Conservation (phyloP, 2,329 filamentous ascomycete species). For the Chrysoporthe austroafricana region DNA sequence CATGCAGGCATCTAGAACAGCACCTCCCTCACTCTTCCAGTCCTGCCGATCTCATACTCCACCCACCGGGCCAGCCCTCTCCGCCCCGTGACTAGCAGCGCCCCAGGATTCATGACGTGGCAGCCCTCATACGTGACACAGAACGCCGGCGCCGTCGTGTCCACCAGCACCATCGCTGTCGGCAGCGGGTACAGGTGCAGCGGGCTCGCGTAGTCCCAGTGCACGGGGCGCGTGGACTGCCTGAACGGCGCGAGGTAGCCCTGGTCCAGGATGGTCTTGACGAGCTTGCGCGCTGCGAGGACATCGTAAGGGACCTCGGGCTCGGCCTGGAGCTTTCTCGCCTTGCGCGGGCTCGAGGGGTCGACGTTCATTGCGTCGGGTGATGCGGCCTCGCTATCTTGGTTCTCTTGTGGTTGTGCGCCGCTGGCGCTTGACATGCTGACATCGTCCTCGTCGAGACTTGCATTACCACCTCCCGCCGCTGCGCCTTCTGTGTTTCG, state of each 20-base stretch:
- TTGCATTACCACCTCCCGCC: slow-evolving; percentile 34
- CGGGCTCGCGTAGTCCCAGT: slow-evolving; percentile 83
- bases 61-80: slow-evolving; percentile 78
- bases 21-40: slow-evolving; percentile 67
- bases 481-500: slow-evolving; percentile 38
- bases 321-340: slow-evolving; percentile 19
- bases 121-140: slow-evolving; percentile 93
- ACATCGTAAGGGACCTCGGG: slow-evolving; percentile 51
- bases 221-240: slow-evolving; percentile 74
- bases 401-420: slow-evolving; percentile 31
- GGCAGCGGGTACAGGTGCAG: slow-evolving; percentile 88
- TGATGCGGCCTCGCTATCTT: slow-evolving; percentile 32
- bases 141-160: slow-evolving; percentile 81
- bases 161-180: slow-evolving; percentile 79
- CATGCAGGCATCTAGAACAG: slow-evolving; percentile 47
- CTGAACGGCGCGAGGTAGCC: slow-evolving; percentile 87
- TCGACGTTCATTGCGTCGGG: slow-evolving; percentile 48
- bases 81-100: slow-evolving; percentile 70
- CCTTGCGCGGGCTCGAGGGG: slow-evolving; percentile 32
- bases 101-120: slow-evolving; percentile 91
- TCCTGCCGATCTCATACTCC: slow-evolving; percentile 76
- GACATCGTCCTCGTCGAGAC: slow-evolving; percentile 34
- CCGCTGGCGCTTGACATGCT: slow-evolving; percentile 39
- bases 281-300: slow-evolving; percentile 72
- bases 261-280: slow-evolving; percentile 91